Conservation (phyloP, 225 moss, liverwort and hornwort genomes). For the Straminergon stramineum region DNA sequence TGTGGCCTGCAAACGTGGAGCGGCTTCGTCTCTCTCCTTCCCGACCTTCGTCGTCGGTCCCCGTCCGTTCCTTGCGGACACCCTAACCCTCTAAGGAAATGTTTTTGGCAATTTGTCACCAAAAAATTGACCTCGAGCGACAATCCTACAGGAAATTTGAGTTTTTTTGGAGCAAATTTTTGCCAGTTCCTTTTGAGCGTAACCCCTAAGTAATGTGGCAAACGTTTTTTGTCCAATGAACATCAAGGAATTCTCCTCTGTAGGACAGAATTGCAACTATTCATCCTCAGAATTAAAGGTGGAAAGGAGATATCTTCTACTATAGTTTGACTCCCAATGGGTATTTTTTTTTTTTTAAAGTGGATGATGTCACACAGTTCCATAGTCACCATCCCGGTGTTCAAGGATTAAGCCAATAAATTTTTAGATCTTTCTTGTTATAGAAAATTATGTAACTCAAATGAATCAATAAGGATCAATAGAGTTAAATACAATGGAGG, state of each 20-base stretch:
- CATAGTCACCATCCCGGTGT: too few species aligned
- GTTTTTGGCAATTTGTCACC: not conserved
- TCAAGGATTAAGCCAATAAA: rapidly evolving
- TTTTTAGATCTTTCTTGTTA: rapidly evolving
- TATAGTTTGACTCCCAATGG: too few species aligned
- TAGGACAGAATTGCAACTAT: too few species aligned
- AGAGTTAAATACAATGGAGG: too few species aligned
- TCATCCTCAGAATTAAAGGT: too few species aligned
- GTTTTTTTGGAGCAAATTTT: not conserved
- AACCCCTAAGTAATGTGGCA: too few species aligned
- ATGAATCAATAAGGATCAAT: too few species aligned
- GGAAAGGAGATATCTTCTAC: too few species aligned
- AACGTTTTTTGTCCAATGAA: too few species aligned
- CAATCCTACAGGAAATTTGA: not conserved
- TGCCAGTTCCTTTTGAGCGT: rapidly evolving
- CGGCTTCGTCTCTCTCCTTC: not conserved
- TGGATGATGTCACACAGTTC: too few species aligned
- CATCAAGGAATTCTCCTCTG: too few species aligned
- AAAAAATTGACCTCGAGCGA: not conserved
- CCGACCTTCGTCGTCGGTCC: not conserved
- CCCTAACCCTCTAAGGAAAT: not conserved
- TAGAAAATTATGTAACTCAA: not conserved
- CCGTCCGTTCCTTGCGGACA: not conserved
- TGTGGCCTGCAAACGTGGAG: not conserved
- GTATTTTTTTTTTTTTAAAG: too few species aligned